Evolutionary conservation across 495 filamentous ascomycete species (phyloP).

Genomic region (Hyaloscypha bicolor): DNA sequence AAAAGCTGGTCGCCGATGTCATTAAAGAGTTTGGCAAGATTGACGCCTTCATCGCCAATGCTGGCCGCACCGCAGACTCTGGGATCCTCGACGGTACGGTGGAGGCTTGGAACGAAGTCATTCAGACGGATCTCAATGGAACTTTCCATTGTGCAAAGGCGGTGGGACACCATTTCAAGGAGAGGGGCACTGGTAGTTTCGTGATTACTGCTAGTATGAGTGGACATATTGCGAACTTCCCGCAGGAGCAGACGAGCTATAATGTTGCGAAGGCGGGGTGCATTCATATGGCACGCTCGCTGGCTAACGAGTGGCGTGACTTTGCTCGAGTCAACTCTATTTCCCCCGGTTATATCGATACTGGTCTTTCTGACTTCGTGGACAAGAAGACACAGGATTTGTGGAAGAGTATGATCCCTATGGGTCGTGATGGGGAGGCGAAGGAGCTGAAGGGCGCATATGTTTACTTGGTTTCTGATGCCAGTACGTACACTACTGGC

Average conservation of each 20-base stretch:
- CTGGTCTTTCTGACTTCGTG: constrained; percentile 76
- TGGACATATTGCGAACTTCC: constrained; percentile 72
- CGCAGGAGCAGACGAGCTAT: constrained; percentile 80
- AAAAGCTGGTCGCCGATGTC: constrained; percentile 50
- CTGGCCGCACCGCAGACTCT: constrained; percentile 63
- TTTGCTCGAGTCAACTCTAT: constrained; percentile 77
- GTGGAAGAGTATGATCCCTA: constrained; percentile 77
- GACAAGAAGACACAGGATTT: constrained; percentile 67
- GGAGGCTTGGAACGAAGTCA: constrained; percentile 67
- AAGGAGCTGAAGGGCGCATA: constrained; percentile 87
- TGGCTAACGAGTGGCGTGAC: constrained; percentile 78
- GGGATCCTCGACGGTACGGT: constrained; percentile 66
- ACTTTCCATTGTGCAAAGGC: constrained; percentile 73
- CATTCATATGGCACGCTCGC: constrained; percentile 51
- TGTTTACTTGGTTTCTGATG: constrained; percentile 75
- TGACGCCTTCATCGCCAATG: constrained; percentile 70
- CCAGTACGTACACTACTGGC: constrained; percentile 59
- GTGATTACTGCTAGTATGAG: constrained; percentile 70
- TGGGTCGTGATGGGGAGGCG: constrained; percentile 71
- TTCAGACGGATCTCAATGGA: constrained; percentile 65
- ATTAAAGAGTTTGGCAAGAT: constrained; percentile 66
- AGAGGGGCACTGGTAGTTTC: constrained; percentile 60
- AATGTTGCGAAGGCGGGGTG: constrained; percentile 73
- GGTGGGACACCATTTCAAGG: constrained; percentile 63
- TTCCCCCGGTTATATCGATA: constrained; percentile 80